Base-by-base conservation (phyloP, 2,329 filamentous ascomycete species). In the Pseudocercospora cruenta region DNA sequence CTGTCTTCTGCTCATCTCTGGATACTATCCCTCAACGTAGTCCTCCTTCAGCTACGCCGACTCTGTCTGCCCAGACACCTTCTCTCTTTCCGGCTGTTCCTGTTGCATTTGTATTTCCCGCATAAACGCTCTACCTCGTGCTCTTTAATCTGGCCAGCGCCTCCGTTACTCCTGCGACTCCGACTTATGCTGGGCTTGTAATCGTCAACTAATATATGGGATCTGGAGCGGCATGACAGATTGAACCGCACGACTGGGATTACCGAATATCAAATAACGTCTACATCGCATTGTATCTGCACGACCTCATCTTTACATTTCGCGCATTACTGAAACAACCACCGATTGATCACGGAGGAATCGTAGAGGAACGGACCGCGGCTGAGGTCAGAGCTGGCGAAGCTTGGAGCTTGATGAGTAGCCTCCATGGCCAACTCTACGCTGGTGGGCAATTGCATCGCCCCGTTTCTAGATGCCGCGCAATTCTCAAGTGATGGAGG, bases 401-500 rank as follows among this genome's bases (percentile, higher is more conserved):
- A 43, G 61, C 36, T 57, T 49, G 14, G 28, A 61, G 43, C 49
- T 58, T 55, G 39, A 60, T 49, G 54, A 60, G 45, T 53, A 58
- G 54, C 54, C 33, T 28, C n/a, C 26, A 78, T 78, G 76, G 70
- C 74, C 68, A 62, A 69, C 65, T 64, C 70, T 36, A 73, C 74
- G 39, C 72, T 80, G n/a, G 72, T 74, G 45, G 88, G 86, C 69
- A 73, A 80, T 19, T 96, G 92, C 78, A 86, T 87, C 16, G 70
- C 83, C 60, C 92, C 92, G 4, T 94, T 95, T 75, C 84, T 89
- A 68, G 87, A 91, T 75, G 84, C 85, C 65, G 79, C 80, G 12
- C 31, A 78, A 85, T 65, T 96, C 90, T 74, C 86, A 84, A 55
- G 71, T 78, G 24, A 80, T 77, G 87, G 86, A 73, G 91, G 91